Conservation (phyloP, 169 alveolate species). For the Plasmodium ovale region DNA sequence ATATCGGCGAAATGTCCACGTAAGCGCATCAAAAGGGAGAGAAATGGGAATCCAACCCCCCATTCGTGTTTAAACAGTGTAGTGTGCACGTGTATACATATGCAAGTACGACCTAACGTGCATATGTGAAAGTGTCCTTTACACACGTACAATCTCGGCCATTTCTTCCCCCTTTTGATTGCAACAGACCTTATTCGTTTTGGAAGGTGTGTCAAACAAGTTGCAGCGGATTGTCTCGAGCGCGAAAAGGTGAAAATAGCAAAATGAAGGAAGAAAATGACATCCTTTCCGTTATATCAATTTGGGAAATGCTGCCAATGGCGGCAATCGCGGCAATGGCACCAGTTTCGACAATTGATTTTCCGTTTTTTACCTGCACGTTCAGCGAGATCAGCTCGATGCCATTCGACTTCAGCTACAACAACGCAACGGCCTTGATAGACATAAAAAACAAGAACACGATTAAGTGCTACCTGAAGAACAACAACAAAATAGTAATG, state of each 20-base stretch:
- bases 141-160: not conserved
- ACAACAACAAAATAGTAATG: conserved; percentile 67
- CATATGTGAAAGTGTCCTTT: not conserved
- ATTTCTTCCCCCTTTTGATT: not conserved
- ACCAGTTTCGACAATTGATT: too few species aligned
- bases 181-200: conserved; percentile 35
- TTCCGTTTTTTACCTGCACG: not conserved
- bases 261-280: not conserved
- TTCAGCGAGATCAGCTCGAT: conserved; percentile 22
- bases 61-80: too few species aligned
- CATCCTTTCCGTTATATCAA: too few species aligned
- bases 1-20: conserved; percentile 73
- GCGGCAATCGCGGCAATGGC: too few species aligned
- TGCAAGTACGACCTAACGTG: not conserved
- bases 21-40: conserved; percentile 7
- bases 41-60: not conserved
- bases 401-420: conserved; percentile 43
- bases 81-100: too few species aligned
- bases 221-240: conserved; percentile 27
- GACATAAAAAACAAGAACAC: conserved; percentile 71
- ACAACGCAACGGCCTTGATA: conserved; percentile 33
- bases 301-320: too few species aligned
- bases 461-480: conserved; percentile 72
- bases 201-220: conserved; percentile 40
- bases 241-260: conserved; percentile 14